These are phyloP conservation scores for Nothomitra cinnamomea DNA, from an alignment of 2,329 filamentous ascomycete genomes.

Conservation along the genomic window DNA sequence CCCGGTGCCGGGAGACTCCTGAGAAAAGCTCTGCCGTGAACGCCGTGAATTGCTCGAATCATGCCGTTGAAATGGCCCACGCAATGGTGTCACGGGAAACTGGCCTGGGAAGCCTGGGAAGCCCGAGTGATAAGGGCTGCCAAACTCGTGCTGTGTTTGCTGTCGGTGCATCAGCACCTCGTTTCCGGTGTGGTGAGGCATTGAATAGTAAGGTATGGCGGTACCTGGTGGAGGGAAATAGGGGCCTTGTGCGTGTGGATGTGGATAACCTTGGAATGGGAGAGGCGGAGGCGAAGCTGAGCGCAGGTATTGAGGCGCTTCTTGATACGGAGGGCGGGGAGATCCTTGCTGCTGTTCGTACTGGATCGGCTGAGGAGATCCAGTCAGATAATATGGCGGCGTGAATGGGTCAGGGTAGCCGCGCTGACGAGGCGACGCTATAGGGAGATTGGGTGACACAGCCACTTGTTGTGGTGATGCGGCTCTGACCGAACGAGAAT, in stretches of 20 bases:
- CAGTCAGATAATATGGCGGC: conserved; percentile 1
- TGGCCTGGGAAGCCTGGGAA: not conserved
- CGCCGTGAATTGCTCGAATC: not conserved
- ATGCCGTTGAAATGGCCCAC: not conserved
- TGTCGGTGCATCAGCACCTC: conserved; percentile 1
- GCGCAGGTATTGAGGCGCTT: not conserved
- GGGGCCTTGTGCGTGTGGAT: not conserved
- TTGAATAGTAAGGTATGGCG: conserved; percentile 1
- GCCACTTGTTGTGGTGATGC: not conserved
- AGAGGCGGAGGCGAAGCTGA: not conserved
- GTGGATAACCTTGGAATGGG: not conserved
- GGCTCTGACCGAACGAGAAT: not conserved
- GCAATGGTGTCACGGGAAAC: conserved; percentile 1
- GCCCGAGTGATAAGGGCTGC: not conserved
- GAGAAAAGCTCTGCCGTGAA: not conserved
- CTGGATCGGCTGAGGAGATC: not conserved
- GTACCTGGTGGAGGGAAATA: conserved; percentile 1
- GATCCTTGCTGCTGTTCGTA: conserved; percentile 2
- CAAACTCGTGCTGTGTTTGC: not conserved
- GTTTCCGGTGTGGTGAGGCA: conserved; percentile 3
- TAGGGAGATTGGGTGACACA: not conserved
- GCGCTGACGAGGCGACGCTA: not conserved
- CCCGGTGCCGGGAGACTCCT: not conserved
- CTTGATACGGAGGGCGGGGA: not conserved
- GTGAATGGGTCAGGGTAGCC: conserved; percentile 1